Conservation (phyloP, 2,329 filamentous ascomycete genomes). For the Sphaerostilbella broomeana region DNA sequence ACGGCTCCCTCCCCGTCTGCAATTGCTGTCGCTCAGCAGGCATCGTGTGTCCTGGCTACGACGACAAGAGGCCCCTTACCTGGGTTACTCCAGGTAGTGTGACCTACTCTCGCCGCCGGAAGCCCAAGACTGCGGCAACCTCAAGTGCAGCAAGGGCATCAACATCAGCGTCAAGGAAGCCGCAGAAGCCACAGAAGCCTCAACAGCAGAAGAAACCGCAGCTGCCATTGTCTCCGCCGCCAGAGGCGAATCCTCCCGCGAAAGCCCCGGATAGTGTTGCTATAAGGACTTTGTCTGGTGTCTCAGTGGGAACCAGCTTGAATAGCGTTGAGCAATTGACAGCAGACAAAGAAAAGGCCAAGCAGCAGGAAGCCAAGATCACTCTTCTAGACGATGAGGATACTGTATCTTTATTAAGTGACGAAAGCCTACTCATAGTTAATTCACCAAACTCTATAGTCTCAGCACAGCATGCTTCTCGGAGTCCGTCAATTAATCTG, state of each 20-base stretch:
- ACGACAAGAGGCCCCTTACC: conserved; percentile 30
- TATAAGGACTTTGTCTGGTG: not conserved
- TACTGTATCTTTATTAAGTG: too few relatives aligned
- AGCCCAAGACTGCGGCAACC: not conserved
- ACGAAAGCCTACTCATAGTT: too few relatives aligned
- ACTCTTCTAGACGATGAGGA: not conserved
- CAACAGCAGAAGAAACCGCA: not conserved
- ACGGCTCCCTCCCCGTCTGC: conserved; percentile 30
- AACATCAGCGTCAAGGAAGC: too few relatives aligned
- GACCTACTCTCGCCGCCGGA: conserved; percentile 12
- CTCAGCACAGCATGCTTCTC: too few relatives aligned
- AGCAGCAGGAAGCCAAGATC: too few relatives aligned
- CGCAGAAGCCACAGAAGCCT: not conserved
- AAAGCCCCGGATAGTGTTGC: not conserved
- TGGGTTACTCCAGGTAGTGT: conserved; percentile 34
- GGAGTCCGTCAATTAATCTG: too few relatives aligned
- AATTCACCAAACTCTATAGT: too few relatives aligned
- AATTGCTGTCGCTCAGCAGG: conserved; percentile 28
- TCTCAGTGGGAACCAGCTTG: not conserved
- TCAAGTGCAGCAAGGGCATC: not conserved
- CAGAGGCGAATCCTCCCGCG: not conserved
- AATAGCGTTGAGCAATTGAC: too few relatives aligned
- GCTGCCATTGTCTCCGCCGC: not conserved
- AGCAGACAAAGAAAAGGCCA: too few relatives aligned
- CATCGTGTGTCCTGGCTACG: conserved; percentile 33